Conservation (phyloP, 805 yeast genomes). For the Kuraishia hungarica region DNA sequence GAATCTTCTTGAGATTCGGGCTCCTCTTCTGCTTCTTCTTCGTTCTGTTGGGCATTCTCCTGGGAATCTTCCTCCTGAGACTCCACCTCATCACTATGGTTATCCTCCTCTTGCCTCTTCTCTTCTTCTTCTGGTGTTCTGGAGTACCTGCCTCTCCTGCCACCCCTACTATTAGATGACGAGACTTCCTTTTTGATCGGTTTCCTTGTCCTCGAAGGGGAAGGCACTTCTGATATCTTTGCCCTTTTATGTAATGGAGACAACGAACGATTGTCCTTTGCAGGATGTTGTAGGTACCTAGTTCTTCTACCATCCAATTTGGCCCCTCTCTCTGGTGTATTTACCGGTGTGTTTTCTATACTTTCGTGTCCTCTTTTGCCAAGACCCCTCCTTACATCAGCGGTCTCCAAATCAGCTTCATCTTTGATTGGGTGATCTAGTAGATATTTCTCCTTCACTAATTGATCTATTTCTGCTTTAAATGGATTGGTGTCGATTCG, state of each 20-base stretch:
- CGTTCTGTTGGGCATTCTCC: conserved; percentile 8
- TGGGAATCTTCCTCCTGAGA: conserved; percentile 9
- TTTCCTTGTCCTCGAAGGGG: conserved; percentile 1
- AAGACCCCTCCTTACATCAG: conserved; percentile 1
- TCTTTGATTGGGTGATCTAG: neutral
- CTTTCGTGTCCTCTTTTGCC: neutral
- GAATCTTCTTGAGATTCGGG: neutral
- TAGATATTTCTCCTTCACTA: conserved; percentile 1
- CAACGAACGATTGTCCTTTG: neutral
- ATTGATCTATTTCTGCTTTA: conserved; percentile 13
- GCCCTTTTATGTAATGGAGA: neutral
- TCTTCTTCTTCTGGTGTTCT: conserved; percentile 9
- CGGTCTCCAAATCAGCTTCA: conserved; percentile 3
- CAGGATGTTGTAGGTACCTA: neutral
- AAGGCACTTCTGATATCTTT: neutral
- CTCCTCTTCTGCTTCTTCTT: conserved; percentile 2
- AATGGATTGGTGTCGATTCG: conserved; percentile 13
- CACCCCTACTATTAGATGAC: conserved; percentile 9
- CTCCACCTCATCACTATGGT: no score
- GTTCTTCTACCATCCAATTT: neutral
- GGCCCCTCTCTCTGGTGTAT: neutral
- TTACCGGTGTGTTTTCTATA: neutral
- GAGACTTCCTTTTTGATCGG: conserved; percentile 1
- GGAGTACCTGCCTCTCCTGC: conserved; percentile 3
- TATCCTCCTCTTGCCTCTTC: no score